Evolutionary conservation across 495 filamentous ascomycete species (phyloP), one percentile per base, ranked within the genome.

Genomic region (Mytilinidion resinicola): DNA sequence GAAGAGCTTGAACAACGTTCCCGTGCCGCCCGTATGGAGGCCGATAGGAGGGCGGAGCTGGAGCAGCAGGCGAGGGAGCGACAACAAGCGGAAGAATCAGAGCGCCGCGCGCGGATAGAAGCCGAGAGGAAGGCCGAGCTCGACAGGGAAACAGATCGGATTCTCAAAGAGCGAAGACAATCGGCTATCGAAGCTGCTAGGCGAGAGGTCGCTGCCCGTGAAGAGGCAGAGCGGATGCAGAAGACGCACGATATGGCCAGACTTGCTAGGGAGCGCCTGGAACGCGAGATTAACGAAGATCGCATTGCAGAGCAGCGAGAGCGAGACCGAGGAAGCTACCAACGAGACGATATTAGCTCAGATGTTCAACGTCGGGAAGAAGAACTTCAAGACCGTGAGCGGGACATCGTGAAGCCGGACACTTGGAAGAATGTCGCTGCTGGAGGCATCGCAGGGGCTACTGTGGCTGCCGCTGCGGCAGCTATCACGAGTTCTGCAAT

Each of bases 401-500:
- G 53, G 38, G 57, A 64, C 17, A 63, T 60, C 34, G 55, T 42
- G 4, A 46, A 63, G 7, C 53, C 53, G 17, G 46, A 55, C 3
- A 42, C 51, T 57, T 64, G 44, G 60, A 60, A 50, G 39, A 35
- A 47, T 1, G 61, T 64, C 20, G 62, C 53, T 41, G 64, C 63
- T 25, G 72, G 54, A 4, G 63, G 57, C 15, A 64, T 59, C 37
- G 65, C 65, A 11, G 33, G 33, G 15, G 63, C 56, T 4, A 43
- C 44, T 0, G 63, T 57, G 30, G 69, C 56, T 9, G 69, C 66
- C 19, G 67, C 69, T 3, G 67, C 63, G 5, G 65, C 62, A 0
- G 67, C 56, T n/a, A 67, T 68, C 33, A 48, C 62, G 4, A 65
- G 61, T 34, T 53, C 67, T n/a, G 64, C 66, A 9, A 61, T 60